phyloP scores from a whole-genome alignment of 805 yeast species.

The Wickerhamiella alocasiicola region DNA sequence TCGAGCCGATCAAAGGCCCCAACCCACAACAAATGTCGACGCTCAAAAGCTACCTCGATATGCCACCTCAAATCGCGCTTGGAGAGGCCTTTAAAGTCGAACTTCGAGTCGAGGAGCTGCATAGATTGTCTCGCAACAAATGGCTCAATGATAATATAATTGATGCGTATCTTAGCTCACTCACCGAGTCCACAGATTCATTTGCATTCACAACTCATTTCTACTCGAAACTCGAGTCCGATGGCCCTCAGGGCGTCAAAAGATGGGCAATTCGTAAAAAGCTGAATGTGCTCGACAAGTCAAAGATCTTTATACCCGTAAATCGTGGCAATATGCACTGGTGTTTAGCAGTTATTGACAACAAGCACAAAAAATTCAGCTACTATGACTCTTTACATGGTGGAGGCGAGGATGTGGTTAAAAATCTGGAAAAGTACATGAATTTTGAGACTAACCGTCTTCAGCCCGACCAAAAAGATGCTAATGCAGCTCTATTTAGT shows the following conservation, averaged over 20 bases:
- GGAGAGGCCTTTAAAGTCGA: conserved; percentile 35
- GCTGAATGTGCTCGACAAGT: conserved; percentile 49
- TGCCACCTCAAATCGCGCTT: background rate
- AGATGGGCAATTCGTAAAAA: conserved; percentile 77
- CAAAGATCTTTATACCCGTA: conserved; percentile 69
- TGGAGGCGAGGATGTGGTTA: conserved; percentile 32
- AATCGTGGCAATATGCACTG: conserved; percentile 77
- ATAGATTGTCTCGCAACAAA: conserved; percentile 51
- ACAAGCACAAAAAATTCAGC: conserved; percentile 41
- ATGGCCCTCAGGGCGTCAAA: conserved; percentile 71
- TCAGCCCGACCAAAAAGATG: conserved; percentile 28
- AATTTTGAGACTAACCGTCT: conserved; percentile 49
- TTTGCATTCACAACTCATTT: conserved; percentile 85
- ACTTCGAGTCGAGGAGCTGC: conserved; percentile 51
- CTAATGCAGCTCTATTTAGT: conserved; percentile 24
- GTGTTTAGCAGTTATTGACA: conserved; percentile 76
- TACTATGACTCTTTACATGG: conserved; percentile 69
- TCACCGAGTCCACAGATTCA: conserved; percentile 23
- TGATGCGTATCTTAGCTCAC: conserved; percentile 57
- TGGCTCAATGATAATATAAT: conserved; percentile 92
- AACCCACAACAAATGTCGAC: background rate
- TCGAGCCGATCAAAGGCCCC: background rate
- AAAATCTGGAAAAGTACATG: conserved; percentile 48
- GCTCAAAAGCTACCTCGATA: conserved; percentile 1
- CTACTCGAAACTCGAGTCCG: conserved; percentile 52